Conservation (phyloP, 1,139 yeast genomes). For the Candida anutae region DNA sequence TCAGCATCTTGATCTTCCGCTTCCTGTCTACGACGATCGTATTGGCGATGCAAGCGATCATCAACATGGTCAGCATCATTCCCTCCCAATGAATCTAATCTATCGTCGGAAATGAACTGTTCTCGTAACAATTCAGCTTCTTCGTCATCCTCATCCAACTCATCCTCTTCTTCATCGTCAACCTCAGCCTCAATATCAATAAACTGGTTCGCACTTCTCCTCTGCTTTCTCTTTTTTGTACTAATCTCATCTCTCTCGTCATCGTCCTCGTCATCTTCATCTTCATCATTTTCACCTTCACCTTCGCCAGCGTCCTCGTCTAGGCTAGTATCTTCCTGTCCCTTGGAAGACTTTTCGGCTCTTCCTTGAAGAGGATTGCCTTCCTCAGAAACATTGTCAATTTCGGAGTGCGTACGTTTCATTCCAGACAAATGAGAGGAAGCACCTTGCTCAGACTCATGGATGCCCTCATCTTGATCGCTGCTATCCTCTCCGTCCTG, state of each 20-base stretch:
- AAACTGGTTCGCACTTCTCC: slow-evolving; percentile 78
- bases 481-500: slow-evolving; percentile 1
- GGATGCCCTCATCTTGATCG: slow-evolving; percentile 3
- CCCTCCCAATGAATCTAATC: slow-evolving; percentile 44
- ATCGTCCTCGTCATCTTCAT: slow-evolving; percentile 41
- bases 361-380: background rate
- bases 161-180: slow-evolving; percentile 96
- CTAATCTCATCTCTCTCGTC: slow-evolving; percentile 51
- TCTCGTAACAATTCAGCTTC: slow-evolving; percentile 84
- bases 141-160: slow-evolving; percentile 77
- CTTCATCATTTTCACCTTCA: slow-evolving; percentile 12
- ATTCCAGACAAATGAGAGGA: background rate
- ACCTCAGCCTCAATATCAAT: slow-evolving; percentile 99
- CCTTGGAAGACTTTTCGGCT: slow-evolving; percentile 4
- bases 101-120: slow-evolving; percentile 75
- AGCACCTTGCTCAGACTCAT: background rate
- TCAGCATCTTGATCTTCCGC: slow-evolving; percentile 95
- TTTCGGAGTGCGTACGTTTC: background rate
- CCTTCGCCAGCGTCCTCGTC: slow-evolving; percentile 7
- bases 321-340: slow-evolving; percentile 4
- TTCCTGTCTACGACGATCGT: slow-evolving; percentile 84
- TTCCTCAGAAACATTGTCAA: background rate
- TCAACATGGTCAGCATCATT: slow-evolving; percentile 39
- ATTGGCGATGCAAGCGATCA: slow-evolving; percentile 81
- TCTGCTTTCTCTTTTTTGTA: slow-evolving; percentile 50